Evolutionary conservation across 2,329 filamentous ascomycete genomes (phyloP).

Genomic region (Sarocladium strictum): DNA sequence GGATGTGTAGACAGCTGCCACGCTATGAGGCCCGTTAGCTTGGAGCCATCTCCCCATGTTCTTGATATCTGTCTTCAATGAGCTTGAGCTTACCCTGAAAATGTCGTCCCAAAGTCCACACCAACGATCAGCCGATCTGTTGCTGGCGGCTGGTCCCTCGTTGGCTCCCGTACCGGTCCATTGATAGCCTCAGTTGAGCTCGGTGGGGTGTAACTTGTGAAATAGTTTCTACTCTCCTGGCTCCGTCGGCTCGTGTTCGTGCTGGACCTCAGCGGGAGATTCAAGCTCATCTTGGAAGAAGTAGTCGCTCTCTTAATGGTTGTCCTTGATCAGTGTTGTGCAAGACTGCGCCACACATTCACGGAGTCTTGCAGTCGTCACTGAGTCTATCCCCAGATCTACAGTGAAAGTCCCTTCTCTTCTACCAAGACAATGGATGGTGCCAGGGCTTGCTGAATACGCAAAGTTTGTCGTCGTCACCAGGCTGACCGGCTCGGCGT

Average conservation of each 20-base stretch:
- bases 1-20: constrained; percentile 67
- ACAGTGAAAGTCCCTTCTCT: too few species aligned
- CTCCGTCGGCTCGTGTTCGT: constrained; percentile 37
- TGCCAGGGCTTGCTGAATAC: too few species aligned
- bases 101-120: constrained; percentile 81
- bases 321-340: too few species aligned
- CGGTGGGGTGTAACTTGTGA: constrained; percentile 47
- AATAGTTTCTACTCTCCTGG: constrained; percentile 50
- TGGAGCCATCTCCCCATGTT: too few species aligned
- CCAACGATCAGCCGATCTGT: constrained; percentile 68
- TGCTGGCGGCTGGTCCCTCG: constrained; percentile 43
- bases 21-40: constrained; percentile 24
- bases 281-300: constrained; percentile 39
- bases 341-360: too few species aligned
- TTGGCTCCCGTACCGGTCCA: constrained; percentile 51
- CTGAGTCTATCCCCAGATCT: too few species aligned
- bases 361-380: too few species aligned
- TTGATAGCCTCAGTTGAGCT: constrained; percentile 58
- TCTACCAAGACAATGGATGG: too few species aligned
- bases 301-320: too few species aligned
- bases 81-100: constrained; percentile 56
- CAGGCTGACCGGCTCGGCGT: neutral
- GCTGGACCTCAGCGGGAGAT: constrained; percentile 41
- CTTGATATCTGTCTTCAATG: neutral
- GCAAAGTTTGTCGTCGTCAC: neutral